Evolutionary conservation across 169 alveolate genomes (phyloP), one percentile per base, ranked within the genome.

Genomic region (Perkinsus marinus): DNA sequence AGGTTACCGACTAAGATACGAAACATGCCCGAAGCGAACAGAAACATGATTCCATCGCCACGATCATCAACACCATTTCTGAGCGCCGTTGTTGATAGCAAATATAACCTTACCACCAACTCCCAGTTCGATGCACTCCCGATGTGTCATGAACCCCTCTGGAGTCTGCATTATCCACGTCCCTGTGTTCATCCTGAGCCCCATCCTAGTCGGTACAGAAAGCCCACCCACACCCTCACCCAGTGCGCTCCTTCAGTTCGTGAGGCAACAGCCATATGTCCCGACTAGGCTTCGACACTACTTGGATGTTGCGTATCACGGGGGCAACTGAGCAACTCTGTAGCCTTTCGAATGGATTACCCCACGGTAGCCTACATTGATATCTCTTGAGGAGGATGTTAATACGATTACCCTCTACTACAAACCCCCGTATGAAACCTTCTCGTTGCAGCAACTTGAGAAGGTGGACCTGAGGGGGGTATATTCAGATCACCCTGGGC

Each of bases 211-310:
- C 79, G 79, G 36, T 13, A 57, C 79, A 30, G 22, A 57, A 57
- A 13, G 7, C 46, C 46, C 46, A 57, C 36, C 79, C 79, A 13
- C 22, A 5, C 5, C 26, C 79, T 26, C 34, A 57, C 79, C 97
- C 95, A n/a, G 98, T 97, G 30, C 98, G 96, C 68, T 94, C 93
- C 91, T 96, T 96, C 43, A 97, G 94, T 91, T 97, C 98, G 91
- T 95, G 97, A 10, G 98, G 98, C 39, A 97, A 95, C 92, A 97
- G 94, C 98, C 98, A 97, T 26, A 97, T 97, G 92, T 96, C 98
- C 30, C 98, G 94, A 90, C 97, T 95, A 6, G 98, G 98, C 92
- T 96, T 96, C 34, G 98, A 96, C 38, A 96, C 97, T 39, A 96
- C 98, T 36, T 98, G 95, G n/a, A 96, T 93, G 91, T 96, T 96